phyloP scores from a whole-genome alignment of 257 asterid genomes.

The Solanum tacnaense region DNA sequence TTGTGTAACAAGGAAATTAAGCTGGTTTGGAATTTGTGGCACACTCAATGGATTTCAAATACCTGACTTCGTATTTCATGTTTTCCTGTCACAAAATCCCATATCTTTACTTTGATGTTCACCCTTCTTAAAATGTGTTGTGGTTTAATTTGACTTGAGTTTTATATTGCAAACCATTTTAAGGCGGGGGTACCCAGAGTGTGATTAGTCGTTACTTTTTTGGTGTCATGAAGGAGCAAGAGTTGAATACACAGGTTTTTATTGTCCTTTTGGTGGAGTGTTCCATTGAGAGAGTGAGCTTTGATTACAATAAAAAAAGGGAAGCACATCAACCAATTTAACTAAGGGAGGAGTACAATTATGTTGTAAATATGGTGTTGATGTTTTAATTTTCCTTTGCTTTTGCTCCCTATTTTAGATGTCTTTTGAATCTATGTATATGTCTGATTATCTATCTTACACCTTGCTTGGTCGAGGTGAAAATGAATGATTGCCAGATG shows the following conservation, averaged over 20 bases:
- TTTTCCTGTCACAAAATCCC: background rate
- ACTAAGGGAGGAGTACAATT: background rate
- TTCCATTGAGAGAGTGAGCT: background rate
- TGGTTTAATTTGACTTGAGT: background rate
- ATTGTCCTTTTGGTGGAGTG: background rate
- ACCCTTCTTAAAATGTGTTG: background rate
- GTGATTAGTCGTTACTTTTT: background rate
- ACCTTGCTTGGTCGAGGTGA: background rate
- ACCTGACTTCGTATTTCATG: background rate
- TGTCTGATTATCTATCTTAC: background rate
- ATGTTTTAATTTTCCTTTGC: background rate
- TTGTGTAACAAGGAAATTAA: background rate
- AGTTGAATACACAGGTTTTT: background rate
- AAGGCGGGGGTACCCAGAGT: background rate
- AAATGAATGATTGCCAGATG: background rate
- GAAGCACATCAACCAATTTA: background rate
- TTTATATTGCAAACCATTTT: background rate
- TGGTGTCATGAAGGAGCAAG: background rate
- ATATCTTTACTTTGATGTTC: background rate
- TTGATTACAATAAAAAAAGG: background rate
- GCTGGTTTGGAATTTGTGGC: background rate
- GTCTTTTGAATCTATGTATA: background rate
- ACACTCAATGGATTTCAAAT: background rate
- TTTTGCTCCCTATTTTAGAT: background rate
- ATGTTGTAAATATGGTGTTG: background rate